phyloP scores from a whole-genome alignment of 2,329 filamentous ascomycete genomes.

The Fusarium pseudocircinatum region DNA sequence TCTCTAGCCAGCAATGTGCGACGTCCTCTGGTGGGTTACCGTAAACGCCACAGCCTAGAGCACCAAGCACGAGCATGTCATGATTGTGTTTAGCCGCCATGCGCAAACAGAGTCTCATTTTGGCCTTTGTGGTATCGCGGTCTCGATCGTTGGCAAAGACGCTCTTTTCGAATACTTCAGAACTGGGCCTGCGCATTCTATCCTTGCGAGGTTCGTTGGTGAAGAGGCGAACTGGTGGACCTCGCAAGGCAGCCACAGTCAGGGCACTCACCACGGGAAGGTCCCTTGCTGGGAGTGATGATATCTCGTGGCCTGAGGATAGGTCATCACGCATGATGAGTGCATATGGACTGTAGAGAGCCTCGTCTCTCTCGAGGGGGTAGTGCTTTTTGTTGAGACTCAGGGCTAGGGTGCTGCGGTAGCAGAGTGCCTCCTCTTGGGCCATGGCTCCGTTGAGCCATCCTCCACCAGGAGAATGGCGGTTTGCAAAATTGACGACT shows the following conservation, averaged over 20 bases:
- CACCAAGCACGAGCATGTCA: neutral
- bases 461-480: neutral
- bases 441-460: neutral
- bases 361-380: neutral
- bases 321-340: neutral
- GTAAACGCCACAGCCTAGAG: neutral
- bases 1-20: neutral
- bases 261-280: neutral
- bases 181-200: neutral
- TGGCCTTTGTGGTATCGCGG: neutral
- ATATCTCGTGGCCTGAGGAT: neutral
- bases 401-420: accelerated
- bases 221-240: neutral
- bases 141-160: neutral
- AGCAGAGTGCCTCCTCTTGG: neutral
- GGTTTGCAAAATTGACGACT: neutral
- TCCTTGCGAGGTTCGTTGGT: neutral
- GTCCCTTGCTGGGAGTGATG: neutral
- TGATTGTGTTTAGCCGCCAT: neutral
- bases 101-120: neutral
- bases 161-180: neutral
- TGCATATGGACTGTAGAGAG: neutral
- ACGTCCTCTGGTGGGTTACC: neutral
- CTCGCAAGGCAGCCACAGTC: neutral
- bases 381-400: neutral